A percentile compares a stretch with the other conserved stretches of the same genome.
phyloP scores from a whole-genome alignment of 495 filamentous ascomycete species.

The Aspergillus steynii region DNA sequence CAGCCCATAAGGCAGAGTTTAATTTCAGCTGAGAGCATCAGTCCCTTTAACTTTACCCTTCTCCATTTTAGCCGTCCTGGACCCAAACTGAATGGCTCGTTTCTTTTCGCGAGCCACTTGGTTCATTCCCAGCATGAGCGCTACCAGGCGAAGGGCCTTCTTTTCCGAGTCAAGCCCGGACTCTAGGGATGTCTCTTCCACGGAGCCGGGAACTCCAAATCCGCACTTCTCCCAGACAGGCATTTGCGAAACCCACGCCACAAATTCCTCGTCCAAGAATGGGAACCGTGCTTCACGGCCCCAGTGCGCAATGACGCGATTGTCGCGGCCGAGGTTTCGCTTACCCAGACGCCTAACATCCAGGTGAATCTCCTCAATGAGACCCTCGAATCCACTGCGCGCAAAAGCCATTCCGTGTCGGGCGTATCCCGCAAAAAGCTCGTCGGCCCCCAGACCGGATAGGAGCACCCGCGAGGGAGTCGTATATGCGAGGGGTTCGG shows the following conservation, averaged over 20 bases:
- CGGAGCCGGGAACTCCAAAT: conserved; percentile 48
- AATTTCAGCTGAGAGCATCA: conserved; percentile 40
- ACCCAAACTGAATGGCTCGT: conserved; percentile 86
- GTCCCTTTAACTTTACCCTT: conserved; percentile 72
- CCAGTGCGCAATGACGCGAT: conserved; percentile 88
- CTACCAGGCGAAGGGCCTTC: conserved; percentile 75
- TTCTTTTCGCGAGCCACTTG: conserved; percentile 83
- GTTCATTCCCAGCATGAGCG: conserved; percentile 69
- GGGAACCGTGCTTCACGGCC: conserved; percentile 90
- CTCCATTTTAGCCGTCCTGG: conserved; percentile 85
- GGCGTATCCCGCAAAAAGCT: conserved; percentile 91
- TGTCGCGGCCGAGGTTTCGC: conserved; percentile 91
- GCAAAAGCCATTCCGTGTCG: conserved; percentile 78
- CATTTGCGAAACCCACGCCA: conserved; percentile 72
- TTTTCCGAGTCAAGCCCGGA: conserved; percentile 72
- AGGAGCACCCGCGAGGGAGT: conserved; percentile 81
- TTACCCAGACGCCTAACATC: conserved; percentile 87
- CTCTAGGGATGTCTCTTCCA: conserved; percentile 8
- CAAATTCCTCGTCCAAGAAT: conserved; percentile 82
- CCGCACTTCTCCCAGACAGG: conserved; percentile 86
- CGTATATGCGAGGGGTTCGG: conserved; percentile 45
- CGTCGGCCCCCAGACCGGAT: conserved; percentile 92
- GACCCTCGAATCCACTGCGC: conserved; percentile 62
- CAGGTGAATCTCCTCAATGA: conserved; percentile 81
- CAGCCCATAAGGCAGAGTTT: background rate